phyloP scores from a whole-genome alignment of 2,329 filamentous ascomycete genomes.

The Fusarium ambrosium region DNA sequence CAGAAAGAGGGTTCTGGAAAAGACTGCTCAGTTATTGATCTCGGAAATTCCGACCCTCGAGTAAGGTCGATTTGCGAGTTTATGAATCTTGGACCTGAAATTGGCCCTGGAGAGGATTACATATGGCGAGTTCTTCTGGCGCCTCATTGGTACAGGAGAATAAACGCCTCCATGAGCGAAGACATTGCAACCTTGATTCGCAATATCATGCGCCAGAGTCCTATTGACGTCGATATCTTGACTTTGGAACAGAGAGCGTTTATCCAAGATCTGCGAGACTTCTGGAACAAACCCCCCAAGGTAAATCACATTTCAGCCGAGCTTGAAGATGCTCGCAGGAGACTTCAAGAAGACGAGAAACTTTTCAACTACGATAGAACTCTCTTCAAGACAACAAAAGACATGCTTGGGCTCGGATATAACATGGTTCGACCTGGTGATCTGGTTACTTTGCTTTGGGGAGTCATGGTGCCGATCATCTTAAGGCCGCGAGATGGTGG shows the following conservation, averaged over 20 bases:
- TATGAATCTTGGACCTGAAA: not conserved
- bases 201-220: not conserved
- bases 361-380: not conserved
- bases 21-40: too few relatives aligned
- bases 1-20: not conserved
- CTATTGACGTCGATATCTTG: not conserved
- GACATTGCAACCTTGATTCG: not conserved
- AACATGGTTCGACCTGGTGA: not conserved
- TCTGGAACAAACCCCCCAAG: not conserved
- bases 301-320: not conserved
- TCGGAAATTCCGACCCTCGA: not conserved
- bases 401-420: constrained; percentile 10
- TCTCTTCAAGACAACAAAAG: constrained; percentile 7
- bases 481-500: not conserved
- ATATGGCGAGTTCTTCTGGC: constrained; percentile 5
- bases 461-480: not conserved
- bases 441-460: not conserved
- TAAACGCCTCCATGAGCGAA: not conserved
- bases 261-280: not conserved
- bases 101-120: constrained; percentile 7
- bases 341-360: not conserved
- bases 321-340: not conserved
- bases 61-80: constrained; percentile 8
- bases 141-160: not conserved
- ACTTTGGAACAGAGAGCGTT: not conserved